Base-by-base conservation (phyloP, 1,139 yeast species). In the Trichomonascaceae sp. region DNA sequence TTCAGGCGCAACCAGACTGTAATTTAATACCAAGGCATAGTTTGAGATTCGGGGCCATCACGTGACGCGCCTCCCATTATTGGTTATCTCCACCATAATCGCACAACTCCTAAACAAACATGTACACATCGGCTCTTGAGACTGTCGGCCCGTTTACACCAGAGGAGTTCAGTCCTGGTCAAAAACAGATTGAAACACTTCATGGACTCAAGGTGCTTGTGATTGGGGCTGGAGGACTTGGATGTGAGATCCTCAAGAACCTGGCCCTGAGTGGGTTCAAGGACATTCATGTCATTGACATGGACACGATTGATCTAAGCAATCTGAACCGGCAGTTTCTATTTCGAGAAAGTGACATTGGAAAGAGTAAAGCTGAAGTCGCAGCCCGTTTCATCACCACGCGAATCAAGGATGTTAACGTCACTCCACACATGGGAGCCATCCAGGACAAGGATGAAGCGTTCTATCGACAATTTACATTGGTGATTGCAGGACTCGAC, bases 221-320 rank as follows among this genome's bases (percentile, higher is more conserved):
- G 67, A 42, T 87, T 27, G 97, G 98, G 0, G 96, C 97, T 1
- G 97, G 97, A 1, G 98, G 98, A 0, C 62, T 89, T 8, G 98
- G 98, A 0, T 89, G 97, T 60, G 97, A 89, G 56, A 75, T 89
- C 26, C 60, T 89, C 34, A 87, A 87, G 59, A 75, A 85, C 55
- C 62, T 89, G 33, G 89, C 92, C 0, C 62, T 81, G 36, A 65
- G 77, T 3, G 93, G 94, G 3, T 80, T 87, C 49, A 64, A 62
- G 34, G 64, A 76, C 38, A 75, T 89, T 28, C 79, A 81, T 46
- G 76, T 89, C 13, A 81, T 89, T 28, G 98, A 89, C 52, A 81
- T 87, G 94, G 97, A 89, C 56, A 84, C 93, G 2, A 84, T 89
- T 39, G 97, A 89, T 50, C 58, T 89, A 16, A 78, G 94, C 16